Conservation (phyloP, 495 filamentous ascomycete species). For the Schizothecium vesticola region DNA sequence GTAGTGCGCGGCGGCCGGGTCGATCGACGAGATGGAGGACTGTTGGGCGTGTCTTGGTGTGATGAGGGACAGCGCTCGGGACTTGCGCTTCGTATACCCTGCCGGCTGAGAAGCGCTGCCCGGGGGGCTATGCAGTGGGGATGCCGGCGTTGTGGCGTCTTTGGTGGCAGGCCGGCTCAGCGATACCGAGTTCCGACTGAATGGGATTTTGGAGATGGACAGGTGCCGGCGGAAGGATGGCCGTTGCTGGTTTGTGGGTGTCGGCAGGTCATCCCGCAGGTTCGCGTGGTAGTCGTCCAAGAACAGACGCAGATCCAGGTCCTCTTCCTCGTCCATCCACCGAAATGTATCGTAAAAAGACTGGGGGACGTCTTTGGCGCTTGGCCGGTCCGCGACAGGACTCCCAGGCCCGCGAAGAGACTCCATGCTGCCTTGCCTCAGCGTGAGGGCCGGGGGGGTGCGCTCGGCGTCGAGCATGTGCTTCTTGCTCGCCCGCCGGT, state of each 20-base stretch:
- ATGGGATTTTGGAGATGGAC: conserved; percentile 51
- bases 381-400: conserved; percentile 33
- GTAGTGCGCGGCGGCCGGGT: conserved; percentile 74
- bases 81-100: conserved; percentile 40
- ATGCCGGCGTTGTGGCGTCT: conserved; percentile 28
- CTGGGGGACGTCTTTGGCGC: conserved; percentile 31
- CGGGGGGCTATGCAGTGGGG: conserved; percentile 32
- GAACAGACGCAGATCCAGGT: conserved; percentile 62
- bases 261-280: conserved; percentile 36
- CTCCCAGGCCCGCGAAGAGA: conserved; percentile 27
- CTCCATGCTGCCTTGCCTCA: conserved; percentile 33
- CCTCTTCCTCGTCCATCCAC: conserved; percentile 75
- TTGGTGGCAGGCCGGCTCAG: conserved; percentile 39
- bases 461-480: conserved; percentile 27
- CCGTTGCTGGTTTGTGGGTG: conserved; percentile 35
- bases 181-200: conserved; percentile 45
- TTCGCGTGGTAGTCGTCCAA: conserved; percentile 52
- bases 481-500: conserved; percentile 35
- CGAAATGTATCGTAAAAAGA: conserved; percentile 64
- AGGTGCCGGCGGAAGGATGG: conserved; percentile 49
- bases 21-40: conserved; percentile 54
- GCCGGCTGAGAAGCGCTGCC: conserved; percentile 19
- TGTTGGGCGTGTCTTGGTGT: conserved; percentile 41
- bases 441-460: conserved; percentile 23
- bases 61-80: conserved; percentile 45